Percentiles rank a stretch among this genome's conserved stretches.
phyloP scores from a whole-genome alignment of 148 eudicot species.

The Euryodendron excelsum region DNA sequence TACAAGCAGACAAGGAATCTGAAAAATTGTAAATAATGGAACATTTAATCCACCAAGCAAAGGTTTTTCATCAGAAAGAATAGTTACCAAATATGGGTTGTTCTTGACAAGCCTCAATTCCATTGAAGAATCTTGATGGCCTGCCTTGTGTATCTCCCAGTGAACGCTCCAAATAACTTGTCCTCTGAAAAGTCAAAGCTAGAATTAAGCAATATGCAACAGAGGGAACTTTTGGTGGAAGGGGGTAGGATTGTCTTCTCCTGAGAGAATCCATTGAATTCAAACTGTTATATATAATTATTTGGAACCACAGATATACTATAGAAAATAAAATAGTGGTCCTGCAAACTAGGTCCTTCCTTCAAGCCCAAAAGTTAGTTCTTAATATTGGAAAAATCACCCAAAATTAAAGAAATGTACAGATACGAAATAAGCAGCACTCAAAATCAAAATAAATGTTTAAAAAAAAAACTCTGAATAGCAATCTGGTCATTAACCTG shows the following conservation, averaged over 20 bases:
- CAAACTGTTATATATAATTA: not conserved
- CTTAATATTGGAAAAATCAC: not conserved
- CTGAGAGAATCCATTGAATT: not conserved
- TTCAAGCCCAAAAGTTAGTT: not conserved
- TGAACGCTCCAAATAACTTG: slow-evolving; percentile 40
- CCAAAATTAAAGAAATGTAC: not conserved
- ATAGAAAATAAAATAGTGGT: not conserved
- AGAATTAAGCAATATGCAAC: not conserved
- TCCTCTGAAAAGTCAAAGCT: slow-evolving; percentile 38
- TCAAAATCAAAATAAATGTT: not conserved
- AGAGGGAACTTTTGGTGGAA: not conserved
- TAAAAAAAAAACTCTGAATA: not conserved
- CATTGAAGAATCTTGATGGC: slow-evolving; percentile 22
- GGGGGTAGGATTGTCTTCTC: not conserved
- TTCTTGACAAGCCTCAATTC: slow-evolving; percentile 23
- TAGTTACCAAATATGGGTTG: slow-evolving; percentile 22
- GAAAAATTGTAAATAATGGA: not conserved
- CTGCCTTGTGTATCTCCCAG: slow-evolving; percentile 27
- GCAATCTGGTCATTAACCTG: not conserved
- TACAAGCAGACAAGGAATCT: not conserved
- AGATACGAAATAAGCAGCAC: not conserved
- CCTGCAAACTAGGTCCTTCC: not conserved
- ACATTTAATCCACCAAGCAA: slow-evolving; percentile 8
- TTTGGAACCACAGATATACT: not conserved
- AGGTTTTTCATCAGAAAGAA: not conserved